Evolutionary conservation across 306 rosid species (phyloP).

Genomic region (Trifolium subterraneum): DNA sequence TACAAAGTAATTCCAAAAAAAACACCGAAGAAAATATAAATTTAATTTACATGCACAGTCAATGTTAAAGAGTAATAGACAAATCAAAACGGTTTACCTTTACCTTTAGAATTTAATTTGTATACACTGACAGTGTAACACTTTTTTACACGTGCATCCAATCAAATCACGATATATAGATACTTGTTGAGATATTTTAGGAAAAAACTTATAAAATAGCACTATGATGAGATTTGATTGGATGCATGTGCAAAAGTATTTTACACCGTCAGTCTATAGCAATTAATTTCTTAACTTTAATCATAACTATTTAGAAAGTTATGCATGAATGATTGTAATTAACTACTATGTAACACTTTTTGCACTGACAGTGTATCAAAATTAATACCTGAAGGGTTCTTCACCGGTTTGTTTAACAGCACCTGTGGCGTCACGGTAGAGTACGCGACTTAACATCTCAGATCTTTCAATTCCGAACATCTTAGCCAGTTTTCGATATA

Average conservation of each 20-base stretch:
- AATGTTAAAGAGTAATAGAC: not conserved
- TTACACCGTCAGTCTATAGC: too few species aligned
- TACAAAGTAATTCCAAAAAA: conserved; percentile 44
- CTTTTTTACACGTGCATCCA: too few species aligned
- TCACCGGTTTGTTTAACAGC: conserved; percentile 79
- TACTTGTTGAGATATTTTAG: too few species aligned
- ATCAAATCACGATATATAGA: too few species aligned
- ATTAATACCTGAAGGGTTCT: conserved; percentile 75
- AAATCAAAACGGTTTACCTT: too few species aligned
- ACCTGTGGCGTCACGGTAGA: conserved; percentile 78
- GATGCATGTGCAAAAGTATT: too few species aligned
- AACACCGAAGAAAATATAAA: not conserved
- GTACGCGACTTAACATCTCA: conserved; percentile 70
- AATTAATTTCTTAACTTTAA: too few species aligned
- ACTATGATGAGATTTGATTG: too few species aligned
- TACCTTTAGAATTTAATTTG: too few species aligned
- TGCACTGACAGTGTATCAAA: not conserved
- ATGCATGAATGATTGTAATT: not conserved
- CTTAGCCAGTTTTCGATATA: conserved; percentile 69
- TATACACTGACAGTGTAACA: too few species aligned
- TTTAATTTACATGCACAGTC: not conserved
- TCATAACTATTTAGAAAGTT: not conserved
- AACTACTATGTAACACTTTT: not conserved
- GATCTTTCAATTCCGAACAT: conserved; percentile 88
- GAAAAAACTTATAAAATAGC: too few species aligned